Percentiles rank a stretch among this genome's conserved stretches.
These are phyloP conservation scores for Turnera subulata DNA, from an alignment of 345 rosid species.

Conservation along the genomic window DNA sequence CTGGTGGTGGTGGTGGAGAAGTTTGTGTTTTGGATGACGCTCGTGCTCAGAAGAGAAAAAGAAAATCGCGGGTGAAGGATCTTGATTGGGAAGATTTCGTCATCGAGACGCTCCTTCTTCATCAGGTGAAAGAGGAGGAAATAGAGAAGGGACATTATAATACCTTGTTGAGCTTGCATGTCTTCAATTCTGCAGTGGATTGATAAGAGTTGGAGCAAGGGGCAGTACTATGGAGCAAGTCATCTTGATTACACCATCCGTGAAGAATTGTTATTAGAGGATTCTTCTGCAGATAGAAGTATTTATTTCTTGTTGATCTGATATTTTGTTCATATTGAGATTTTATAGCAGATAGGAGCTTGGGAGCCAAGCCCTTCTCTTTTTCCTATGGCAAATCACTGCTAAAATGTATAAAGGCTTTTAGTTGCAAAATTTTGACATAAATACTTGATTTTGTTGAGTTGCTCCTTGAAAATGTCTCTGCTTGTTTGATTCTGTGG, in stretches of 20 bases:
- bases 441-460: background rate
- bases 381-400: no score
- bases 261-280: background rate
- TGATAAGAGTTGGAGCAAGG: slow-evolving; percentile 10
- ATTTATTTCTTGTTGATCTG: no score
- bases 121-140: slow-evolving; percentile 67
- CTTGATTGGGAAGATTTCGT: slow-evolving; percentile 83
- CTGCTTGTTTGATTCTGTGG: background rate
- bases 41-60: slow-evolving; percentile 36
- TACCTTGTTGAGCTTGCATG: slow-evolving; percentile 55
- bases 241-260: no score
- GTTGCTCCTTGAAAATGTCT: background rate
- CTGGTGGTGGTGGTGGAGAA: slow-evolving; percentile 10
- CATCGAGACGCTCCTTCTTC: slow-evolving; percentile 74
- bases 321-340: no score
- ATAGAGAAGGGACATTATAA: slow-evolving; percentile 79
- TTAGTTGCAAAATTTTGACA: background rate
- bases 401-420: no score
- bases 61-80: slow-evolving; percentile 30
- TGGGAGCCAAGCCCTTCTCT: no score
- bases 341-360: no score
- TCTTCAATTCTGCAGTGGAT: slow-evolving; percentile 49
- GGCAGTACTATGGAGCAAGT: background rate
- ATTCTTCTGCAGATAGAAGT: background rate
- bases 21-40: slow-evolving; percentile 7